Conservation (phyloP, 495 filamentous ascomycete species). For the Penicillium robsamsonii region DNA sequence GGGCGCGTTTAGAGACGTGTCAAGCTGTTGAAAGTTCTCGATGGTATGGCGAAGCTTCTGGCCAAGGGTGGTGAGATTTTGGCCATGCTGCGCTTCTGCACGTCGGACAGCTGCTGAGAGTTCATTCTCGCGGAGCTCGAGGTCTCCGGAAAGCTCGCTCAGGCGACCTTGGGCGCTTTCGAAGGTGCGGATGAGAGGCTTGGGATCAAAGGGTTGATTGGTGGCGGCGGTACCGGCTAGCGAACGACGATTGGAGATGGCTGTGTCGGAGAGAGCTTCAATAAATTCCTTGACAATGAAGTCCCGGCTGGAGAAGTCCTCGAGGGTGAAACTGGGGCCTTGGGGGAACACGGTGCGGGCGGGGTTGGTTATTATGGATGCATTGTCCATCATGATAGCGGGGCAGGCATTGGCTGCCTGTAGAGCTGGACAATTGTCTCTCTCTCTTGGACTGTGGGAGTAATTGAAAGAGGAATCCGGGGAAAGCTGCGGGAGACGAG, state of each 20-base stretch:
- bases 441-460: background rate
- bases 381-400: constrained; percentile 38
- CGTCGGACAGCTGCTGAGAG: constrained; percentile 82
- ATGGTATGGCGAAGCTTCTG: constrained; percentile 88
- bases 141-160: constrained; percentile 75
- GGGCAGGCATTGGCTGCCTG: constrained; percentile 19
- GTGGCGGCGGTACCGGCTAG: constrained; percentile 36
- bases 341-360: constrained; percentile 68
- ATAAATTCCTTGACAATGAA: constrained; percentile 99
- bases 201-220: constrained; percentile 87
- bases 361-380: constrained; percentile 38
- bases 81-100: constrained; percentile 87
- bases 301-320: constrained; percentile 81
- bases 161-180: constrained; percentile 82
- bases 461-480: constrained; percentile 22
- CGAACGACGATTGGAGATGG: constrained; percentile 77
- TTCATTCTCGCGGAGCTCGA: constrained; percentile 85
- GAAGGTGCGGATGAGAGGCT: constrained; percentile 93
- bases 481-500: constrained; percentile 22
- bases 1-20: constrained; percentile 65
- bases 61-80: constrained; percentile 80
- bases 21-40: constrained; percentile 83
- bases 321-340: constrained; percentile 77
- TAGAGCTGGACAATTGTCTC: constrained; percentile 1
- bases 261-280: constrained; percentile 83